Base-by-base conservation (phyloP, 345 rosid species). In the Citrus medica region DNA sequence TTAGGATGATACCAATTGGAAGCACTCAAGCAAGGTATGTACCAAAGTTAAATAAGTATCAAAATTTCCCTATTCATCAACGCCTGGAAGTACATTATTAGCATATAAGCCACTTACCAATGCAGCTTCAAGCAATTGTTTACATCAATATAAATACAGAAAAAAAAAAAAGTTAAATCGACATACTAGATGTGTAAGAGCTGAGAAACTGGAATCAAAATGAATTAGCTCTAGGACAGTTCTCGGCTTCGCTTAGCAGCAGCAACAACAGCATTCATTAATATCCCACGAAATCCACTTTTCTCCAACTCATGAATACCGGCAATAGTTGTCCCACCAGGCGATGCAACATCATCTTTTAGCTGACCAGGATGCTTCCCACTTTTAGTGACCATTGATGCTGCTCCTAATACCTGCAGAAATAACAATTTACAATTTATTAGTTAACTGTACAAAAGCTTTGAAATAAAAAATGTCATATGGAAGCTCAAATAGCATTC, bases 361-460 rank as follows among this genome's bases (percentile, higher is more conserved):
- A 96, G 92, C 79, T 85, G 92, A 60, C 98, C 94, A 0, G 98
- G 94, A 88, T 96, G 97, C 89, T 94, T 94, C 69, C 94, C 93
- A 46, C 51, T 46, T 13, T 46, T 46, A 46, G 51, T 46, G 17
- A 46, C 51, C 97, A 94, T 91, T 27, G 94, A 74, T 79, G 98
- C 97, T 75, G 98, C 99, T 80, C 98, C 99, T 53, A 96, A 84
- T 37, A 94, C 98, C 98, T 94, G 87, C 76, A 74, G 60, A 78
- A 81, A 12, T 51, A 37, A 71, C 32, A 68, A 16, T 30, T 46
- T 22, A 46, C 16, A 13, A 46, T 12, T 13, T 46, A 46, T 12
- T 46, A 46, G 51, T 10, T 12, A 2, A 3, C 42, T 16, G 16
- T 25, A 55, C 58, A 40, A 25, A 37, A 74, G 12, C 7, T 38